phyloP scores from a whole-genome alignment of 2,329 filamentous ascomycete genomes.

The Cladosporium sp. region DNA sequence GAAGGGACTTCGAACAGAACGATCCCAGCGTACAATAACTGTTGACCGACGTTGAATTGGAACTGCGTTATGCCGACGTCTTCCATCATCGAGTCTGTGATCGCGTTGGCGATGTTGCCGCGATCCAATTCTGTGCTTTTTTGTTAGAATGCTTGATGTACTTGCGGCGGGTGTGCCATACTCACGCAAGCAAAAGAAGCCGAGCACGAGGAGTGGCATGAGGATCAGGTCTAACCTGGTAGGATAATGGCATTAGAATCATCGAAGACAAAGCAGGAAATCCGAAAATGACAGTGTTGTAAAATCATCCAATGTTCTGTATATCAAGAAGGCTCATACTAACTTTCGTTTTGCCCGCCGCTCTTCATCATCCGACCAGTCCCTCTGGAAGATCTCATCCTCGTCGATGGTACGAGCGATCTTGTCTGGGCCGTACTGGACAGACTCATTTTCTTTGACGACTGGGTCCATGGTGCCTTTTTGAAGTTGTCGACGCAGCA shows the following conservation, averaged over 20 bases:
- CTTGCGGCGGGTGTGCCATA: not conserved
- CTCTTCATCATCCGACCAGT: not conserved
- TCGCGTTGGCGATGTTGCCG: slow-evolving; percentile 34
- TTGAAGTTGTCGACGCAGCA: not conserved
- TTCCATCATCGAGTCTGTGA: slow-evolving; percentile 34
- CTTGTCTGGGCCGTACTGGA: not conserved
- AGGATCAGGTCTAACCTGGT: slow-evolving; percentile 34
- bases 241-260: not conserved
- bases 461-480: not conserved
- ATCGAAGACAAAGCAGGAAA: not conserved
- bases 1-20: slow-evolving; percentile 35
- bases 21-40: slow-evolving; percentile 36
- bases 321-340: not conserved
- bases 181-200: slow-evolving; percentile 37
- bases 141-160: not conserved
- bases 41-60: slow-evolving; percentile 39
- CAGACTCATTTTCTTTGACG: not conserved
- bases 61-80: slow-evolving; percentile 35
- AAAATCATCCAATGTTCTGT: not conserved
- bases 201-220: slow-evolving; percentile 36
- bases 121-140: slow-evolving; percentile 21
- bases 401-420: not conserved
- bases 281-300: not conserved
- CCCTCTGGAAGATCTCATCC: not conserved
- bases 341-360: not conserved